Evolutionary conservation across 1,139 yeast genomes (phyloP).

Genomic region (Candida sp.): DNA sequence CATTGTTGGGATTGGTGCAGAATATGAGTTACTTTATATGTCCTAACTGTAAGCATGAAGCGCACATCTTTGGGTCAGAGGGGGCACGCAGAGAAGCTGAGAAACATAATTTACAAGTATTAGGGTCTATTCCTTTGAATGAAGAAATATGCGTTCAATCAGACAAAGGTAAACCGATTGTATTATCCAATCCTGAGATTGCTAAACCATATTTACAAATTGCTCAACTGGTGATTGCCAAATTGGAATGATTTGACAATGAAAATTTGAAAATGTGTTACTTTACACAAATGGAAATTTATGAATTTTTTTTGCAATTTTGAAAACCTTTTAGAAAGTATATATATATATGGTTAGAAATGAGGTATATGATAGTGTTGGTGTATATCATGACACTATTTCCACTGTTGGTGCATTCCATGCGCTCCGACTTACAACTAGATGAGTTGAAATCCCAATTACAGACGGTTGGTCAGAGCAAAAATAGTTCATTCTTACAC

Average conservation of each 20-base stretch:
- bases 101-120: slow-evolving; percentile 43
- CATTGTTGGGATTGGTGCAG: slow-evolving; percentile 74
- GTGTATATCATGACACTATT: neutral
- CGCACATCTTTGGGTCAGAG: slow-evolving; percentile 72
- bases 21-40: slow-evolving; percentile 80
- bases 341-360: too few species aligned
- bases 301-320: too few species aligned
- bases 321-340: too few species aligned
- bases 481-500: neutral
- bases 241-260: slow-evolving; percentile 5
- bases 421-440: neutral
- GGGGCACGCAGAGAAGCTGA: slow-evolving; percentile 63
- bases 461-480: neutral
- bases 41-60: slow-evolving; percentile 70
- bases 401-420: neutral
- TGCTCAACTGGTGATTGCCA: slow-evolving; percentile 27
- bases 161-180: slow-evolving; percentile 65
- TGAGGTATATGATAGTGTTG: neutral
- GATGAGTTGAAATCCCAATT: neutral
- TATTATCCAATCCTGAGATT: slow-evolving; percentile 41
- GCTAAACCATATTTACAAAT: slow-evolving; percentile 40
- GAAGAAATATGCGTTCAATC: slow-evolving; percentile 60
- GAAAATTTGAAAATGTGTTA: neutral
- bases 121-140: slow-evolving; percentile 69
- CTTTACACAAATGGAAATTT: neutral